These are phyloP conservation scores for Rhizophagus prolifer DNA, from an alignment of 192 early-diverging fungal species.

Conservation along the genomic window DNA sequence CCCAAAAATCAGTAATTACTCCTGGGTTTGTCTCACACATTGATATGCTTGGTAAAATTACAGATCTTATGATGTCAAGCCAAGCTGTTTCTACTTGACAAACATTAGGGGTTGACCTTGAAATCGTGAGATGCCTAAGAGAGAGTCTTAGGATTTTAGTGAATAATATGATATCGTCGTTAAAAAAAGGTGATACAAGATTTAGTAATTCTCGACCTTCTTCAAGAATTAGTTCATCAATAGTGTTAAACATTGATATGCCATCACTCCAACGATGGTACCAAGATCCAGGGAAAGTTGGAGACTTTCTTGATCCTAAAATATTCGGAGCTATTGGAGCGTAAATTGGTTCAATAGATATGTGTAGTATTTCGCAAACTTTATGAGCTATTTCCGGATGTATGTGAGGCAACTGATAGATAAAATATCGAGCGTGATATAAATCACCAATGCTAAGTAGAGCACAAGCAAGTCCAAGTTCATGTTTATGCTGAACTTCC, in stretches of 20 bases:
- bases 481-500: conserved; percentile 42
- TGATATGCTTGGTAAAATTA: conserved; percentile 68
- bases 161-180: not conserved
- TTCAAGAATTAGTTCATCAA: conserved; percentile 9
- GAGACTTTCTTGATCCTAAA: not conserved
- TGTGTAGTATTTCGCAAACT: conserved; percentile 60
- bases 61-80: conserved; percentile 42
- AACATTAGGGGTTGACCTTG: not conserved
- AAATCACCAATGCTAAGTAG: conserved; percentile 66
- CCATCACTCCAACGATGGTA: conserved; percentile 15
- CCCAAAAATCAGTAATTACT: conserved; percentile 62
- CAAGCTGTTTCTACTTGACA: conserved; percentile 26
- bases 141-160: conserved; percentile 14
- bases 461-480: conserved; percentile 59
- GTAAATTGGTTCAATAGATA: conserved; percentile 61
- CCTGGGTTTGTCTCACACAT: conserved; percentile 64
- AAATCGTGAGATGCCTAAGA: not conserved
- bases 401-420: conserved; percentile 51
- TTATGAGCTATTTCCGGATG: conserved; percentile 61
- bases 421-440: conserved; percentile 46
- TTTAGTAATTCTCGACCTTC: not conserved
- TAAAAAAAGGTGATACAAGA: not conserved
- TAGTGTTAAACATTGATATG: conserved; percentile 22
- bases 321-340: conserved; percentile 39
- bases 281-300: conserved; percentile 23